These are phyloP conservation scores for Blastobotrys ciferrii DNA, from an alignment of 1,139 yeast species.

Conservation along the genomic window DNA sequence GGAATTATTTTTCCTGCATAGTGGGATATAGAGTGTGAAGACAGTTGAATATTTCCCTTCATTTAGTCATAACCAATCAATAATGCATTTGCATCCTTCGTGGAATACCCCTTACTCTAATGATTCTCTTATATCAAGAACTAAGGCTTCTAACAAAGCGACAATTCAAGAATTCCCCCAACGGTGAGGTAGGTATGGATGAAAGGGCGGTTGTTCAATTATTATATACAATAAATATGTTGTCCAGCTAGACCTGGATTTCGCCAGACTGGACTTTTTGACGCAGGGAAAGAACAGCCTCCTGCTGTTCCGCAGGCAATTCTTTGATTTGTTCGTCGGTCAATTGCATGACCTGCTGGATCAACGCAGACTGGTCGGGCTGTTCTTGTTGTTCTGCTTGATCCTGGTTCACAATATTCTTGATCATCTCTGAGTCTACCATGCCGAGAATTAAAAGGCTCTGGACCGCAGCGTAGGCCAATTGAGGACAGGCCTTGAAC, in stretches of 20 bases:
- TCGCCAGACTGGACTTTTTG: conserved; percentile 33
- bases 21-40: too few relatives aligned
- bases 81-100: too few relatives aligned
- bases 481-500: conserved; percentile 73
- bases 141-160: too few relatives aligned
- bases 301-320: conserved; percentile 58
- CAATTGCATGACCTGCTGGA: conserved; percentile 51
- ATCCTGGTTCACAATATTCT: conserved; percentile 31
- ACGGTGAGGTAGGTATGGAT: too few relatives aligned
- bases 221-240: conserved; percentile 5
- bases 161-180: too few relatives aligned
- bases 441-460: conserved; percentile 55
- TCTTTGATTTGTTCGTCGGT: conserved; percentile 60
- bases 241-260: conserved; percentile 21
- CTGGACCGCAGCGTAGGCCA: conserved; percentile 80
- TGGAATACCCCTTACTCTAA: too few relatives aligned
- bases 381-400: conserved; percentile 13
- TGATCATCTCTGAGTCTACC: conserved; percentile 51
- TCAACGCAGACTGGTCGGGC: conserved; percentile 40
- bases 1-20: too few relatives aligned
- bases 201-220: too few relatives aligned
- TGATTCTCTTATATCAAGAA: too few relatives aligned
- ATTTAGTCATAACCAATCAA: too few relatives aligned
- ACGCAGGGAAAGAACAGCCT: conserved; percentile 31
- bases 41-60: too few relatives aligned